Conservation (phyloP, 139 green algal genomes). For the Picochlorum sp. region DNA sequence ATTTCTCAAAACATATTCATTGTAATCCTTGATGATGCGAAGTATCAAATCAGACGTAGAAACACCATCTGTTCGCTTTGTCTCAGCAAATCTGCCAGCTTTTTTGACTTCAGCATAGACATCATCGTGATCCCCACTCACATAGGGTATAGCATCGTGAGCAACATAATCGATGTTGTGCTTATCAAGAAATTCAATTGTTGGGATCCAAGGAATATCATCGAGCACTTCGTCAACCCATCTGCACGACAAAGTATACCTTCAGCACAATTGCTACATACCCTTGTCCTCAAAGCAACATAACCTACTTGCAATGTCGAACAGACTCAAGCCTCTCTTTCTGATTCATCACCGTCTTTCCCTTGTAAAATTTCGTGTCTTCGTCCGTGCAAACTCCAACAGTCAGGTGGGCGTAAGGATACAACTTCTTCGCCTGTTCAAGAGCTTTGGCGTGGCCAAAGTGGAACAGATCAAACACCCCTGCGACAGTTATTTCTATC, state of each 20-base stretch:
- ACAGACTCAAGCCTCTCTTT: constrained; percentile 78
- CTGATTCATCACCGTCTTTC: constrained; percentile 83
- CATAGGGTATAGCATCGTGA: constrained; percentile 83
- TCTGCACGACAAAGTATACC: not conserved
- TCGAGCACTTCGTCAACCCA: constrained; percentile 86
- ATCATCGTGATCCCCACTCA: constrained; percentile 44
- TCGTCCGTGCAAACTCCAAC: constrained; percentile 79
- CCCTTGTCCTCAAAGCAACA: constrained; percentile 11
- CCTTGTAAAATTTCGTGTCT: constrained; percentile 75
- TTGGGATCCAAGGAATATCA: constrained; percentile 82
- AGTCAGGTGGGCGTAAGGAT: constrained; percentile 19
- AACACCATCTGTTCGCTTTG: constrained; percentile 78
- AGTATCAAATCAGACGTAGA: constrained; percentile 87
- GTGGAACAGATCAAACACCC: constrained; percentile 87
- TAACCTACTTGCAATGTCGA: constrained; percentile 62
- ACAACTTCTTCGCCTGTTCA: constrained; percentile 80
- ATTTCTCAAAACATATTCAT: constrained; percentile 89
- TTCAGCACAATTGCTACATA: too few relatives aligned
- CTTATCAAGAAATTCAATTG: constrained; percentile 67
- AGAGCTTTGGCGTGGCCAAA: constrained; percentile 81
- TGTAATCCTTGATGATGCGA: constrained; percentile 84
- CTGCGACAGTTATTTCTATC: constrained; percentile 21
- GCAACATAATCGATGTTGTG: constrained; percentile 86
- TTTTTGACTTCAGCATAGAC: constrained; percentile 62
- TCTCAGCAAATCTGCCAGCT: constrained; percentile 71